A percentile compares a stretch with the other conserved stretches of the same genome.
Evolutionary conservation across 2,329 filamentous ascomycete species (phyloP).

Genomic region (Teratosphaeria destructans): DNA sequence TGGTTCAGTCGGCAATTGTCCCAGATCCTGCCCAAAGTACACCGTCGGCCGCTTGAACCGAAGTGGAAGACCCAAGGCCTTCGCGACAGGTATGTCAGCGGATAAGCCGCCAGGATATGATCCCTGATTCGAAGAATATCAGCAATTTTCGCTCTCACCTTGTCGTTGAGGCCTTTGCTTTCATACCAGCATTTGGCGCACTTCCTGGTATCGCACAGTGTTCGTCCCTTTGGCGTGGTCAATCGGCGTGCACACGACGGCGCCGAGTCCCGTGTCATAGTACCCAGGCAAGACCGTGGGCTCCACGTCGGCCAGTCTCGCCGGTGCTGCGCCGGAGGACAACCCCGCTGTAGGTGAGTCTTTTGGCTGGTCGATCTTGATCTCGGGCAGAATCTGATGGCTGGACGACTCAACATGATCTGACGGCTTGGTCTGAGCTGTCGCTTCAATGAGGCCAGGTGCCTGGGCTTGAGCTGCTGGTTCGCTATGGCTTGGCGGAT

Average conservation of each 20-base stretch:
- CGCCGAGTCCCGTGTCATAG: background rate
- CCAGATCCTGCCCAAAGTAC: background rate
- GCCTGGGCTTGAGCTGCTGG: background rate
- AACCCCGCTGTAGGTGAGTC: background rate
- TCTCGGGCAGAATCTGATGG: background rate
- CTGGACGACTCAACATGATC: background rate
- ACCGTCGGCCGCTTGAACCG: background rate
- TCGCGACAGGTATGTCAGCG: background rate
- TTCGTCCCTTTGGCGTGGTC: background rate
- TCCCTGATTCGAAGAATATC: background rate
- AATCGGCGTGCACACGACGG: background rate
- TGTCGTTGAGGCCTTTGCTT: background rate
- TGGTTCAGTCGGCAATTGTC: background rate
- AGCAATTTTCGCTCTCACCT: background rate
- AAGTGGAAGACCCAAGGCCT: background rate
- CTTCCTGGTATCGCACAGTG: background rate
- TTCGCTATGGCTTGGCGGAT: background rate
- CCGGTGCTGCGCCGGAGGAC: background rate
- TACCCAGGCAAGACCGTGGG: background rate
- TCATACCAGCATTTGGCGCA: background rate
- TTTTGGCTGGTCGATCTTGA: background rate
- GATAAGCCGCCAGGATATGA: background rate
- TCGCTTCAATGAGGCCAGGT: background rate
- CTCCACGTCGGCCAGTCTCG: background rate
- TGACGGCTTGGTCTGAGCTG: background rate